Evolutionary conservation across 352 stramenopile genomes (phyloP).

Genomic region (Chrysophaeum taylorii): DNA sequence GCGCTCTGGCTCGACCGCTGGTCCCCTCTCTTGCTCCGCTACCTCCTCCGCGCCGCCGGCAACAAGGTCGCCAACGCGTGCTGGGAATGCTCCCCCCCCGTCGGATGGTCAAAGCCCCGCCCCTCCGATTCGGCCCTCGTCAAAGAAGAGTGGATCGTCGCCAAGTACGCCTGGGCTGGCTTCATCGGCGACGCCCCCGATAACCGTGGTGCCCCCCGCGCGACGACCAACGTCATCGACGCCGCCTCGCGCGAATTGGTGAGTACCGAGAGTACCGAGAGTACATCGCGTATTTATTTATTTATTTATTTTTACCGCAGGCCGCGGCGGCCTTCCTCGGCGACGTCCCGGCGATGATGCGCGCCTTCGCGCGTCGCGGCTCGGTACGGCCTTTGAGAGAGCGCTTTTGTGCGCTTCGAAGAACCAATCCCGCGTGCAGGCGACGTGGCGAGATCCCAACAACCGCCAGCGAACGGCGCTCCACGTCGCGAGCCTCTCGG

Average conservation of each 20-base stretch:
- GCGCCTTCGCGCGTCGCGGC: neutral
- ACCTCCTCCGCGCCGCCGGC: slow-evolving; percentile 38
- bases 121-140: slow-evolving; percentile 32
- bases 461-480: neutral
- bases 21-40: neutral
- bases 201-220: too few relatives aligned
- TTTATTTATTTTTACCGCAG: too few relatives aligned
- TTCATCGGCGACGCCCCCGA: slow-evolving; percentile 47
- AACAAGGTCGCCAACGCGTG: slow-evolving; percentile 50
- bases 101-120: slow-evolving; percentile 49
- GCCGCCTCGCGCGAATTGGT: neutral
- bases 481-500: neutral
- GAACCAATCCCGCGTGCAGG: too few relatives aligned
- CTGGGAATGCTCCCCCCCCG: slow-evolving; percentile 42
- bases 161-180: slow-evolving; percentile 54
- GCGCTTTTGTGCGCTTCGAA: too few relatives aligned
- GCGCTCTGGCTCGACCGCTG: slow-evolving; percentile 1
- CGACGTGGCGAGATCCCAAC: neutral
- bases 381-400: too few relatives aligned
- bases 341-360: neutral
- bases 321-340: neutral
- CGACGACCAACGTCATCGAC: slow-evolving; percentile 16
- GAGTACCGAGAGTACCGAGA: too few relatives aligned
- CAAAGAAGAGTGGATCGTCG: slow-evolving; percentile 56
- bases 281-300: too few relatives aligned